Evolutionary conservation across 108 stramenopile genomes (phyloP).

Genomic region (Skeletonema marinoi): DNA sequence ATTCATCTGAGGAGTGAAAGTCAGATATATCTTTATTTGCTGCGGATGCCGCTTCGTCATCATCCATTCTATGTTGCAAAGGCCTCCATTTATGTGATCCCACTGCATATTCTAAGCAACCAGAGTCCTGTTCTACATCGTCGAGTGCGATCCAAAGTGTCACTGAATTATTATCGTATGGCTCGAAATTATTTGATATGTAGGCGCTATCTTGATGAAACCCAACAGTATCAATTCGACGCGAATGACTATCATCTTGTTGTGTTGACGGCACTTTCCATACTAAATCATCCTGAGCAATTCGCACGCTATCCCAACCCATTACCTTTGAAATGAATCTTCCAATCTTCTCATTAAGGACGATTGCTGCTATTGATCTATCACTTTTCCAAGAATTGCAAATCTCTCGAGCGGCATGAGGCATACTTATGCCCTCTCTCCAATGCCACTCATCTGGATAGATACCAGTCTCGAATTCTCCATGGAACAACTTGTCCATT

Average conservation of each 20-base stretch:
- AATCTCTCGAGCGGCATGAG: constrained; percentile 54
- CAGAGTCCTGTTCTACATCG: constrained; percentile 57
- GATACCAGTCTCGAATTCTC: constrained; percentile 62
- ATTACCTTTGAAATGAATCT: constrained; percentile 37
- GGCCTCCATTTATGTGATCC: constrained; percentile 55
- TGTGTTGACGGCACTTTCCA: constrained; percentile 59
- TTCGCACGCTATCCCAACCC: constrained; percentile 56
- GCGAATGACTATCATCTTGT: not conserved
- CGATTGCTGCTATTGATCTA: constrained; percentile 46
- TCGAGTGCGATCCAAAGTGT: constrained; percentile 77
- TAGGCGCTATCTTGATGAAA: constrained; percentile 72
- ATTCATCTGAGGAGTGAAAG: constrained; percentile 20
- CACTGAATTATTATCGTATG: constrained; percentile 41
- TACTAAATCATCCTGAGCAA: constrained; percentile 74
- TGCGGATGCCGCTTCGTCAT: not conserved
- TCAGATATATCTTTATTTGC: not conserved
- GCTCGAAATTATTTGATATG: constrained; percentile 60
- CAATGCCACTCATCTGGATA: constrained; percentile 83
- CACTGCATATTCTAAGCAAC: constrained; percentile 56
- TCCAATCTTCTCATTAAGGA: constrained; percentile 43
- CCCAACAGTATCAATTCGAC: constrained; percentile 32
- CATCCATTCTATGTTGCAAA: not conserved
- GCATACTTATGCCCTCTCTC: constrained; percentile 46
- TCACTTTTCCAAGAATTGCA: constrained; percentile 71
- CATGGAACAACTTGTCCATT: constrained; percentile 43